These are phyloP conservation scores for Cadophora gregata DNA, from an alignment of 2,329 filamentous ascomycete species.

Conservation along the genomic window DNA sequence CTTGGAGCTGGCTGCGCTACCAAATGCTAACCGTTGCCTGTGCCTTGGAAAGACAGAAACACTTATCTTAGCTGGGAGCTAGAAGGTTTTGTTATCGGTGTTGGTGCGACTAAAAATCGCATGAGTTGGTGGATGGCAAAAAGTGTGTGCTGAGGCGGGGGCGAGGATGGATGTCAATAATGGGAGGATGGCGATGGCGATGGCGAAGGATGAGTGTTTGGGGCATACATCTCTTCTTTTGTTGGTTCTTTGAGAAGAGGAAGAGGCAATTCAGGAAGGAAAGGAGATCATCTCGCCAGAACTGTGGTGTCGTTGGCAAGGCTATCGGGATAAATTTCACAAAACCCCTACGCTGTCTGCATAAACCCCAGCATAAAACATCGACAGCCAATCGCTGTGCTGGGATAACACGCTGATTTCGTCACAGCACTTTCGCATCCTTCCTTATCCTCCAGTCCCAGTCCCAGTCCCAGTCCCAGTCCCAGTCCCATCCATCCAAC, in stretches of 20 bases:
- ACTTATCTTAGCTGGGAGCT: constrained; percentile 10
- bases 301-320: neutral
- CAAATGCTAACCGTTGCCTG: neutral
- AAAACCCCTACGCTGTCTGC: neutral
- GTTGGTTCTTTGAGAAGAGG: neutral
- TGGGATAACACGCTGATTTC: constrained; percentile 6
- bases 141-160: neutral
- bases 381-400: neutral
- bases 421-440: constrained; percentile 14
- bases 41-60: neutral
- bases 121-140: neutral
- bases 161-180: neutral
- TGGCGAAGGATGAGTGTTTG: neutral
- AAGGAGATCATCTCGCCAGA: constrained; percentile 1
- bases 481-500: neutral
- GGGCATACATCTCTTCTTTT: neutral
- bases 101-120: neutral
- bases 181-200: neutral
- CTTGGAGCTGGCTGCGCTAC: neutral
- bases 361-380: constrained; percentile 16
- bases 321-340: constrained; percentile 18
- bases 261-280: neutral
- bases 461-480: neutral
- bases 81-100: neutral
- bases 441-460: neutral